Evolutionary conservation across 2,329 filamentous ascomycete genomes (phyloP), one percentile per base, ranked within the genome.

Genomic region (Monilinia laxa): DNA sequence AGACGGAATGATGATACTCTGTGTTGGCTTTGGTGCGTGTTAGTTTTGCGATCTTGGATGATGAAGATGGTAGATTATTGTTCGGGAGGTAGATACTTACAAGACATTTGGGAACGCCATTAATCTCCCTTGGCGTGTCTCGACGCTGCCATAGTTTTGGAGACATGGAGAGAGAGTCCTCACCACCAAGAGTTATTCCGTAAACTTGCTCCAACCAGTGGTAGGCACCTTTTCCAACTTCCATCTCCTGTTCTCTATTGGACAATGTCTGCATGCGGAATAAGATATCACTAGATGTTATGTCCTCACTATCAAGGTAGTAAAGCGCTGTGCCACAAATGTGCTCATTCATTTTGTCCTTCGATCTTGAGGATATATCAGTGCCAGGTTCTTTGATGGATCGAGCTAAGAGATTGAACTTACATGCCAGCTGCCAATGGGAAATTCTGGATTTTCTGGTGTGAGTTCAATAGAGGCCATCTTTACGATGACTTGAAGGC

Each of bases 401-500:
- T 47, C 11, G 4, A 5, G 47, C 14, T 55, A 16, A n/a, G 1
- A 14, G 4, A 3, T 31, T n/a, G n/a, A 4, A 47, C 25, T 56
- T 55, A 82, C 77, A 68, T 84, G 83, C 82, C 82, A 85, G 3
- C 73, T 73, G 1, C 81, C 81, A 4, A 77, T 79, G 0, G 77
- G 71, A 69, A 83, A 87, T 0, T 73, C 73, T 0, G 84, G 83
- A 42, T 84, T 82, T 12, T 84, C 82, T 0, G 85, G 85, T 0
- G 81, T 85, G 2, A 89, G 78, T 53, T 87, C 80, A 62, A 89
- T 83, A 47, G 81, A 83, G 1, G 85, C 81, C 70, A 90, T 78
- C 72, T 89, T 89, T 42, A 89, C 82, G 60, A 90, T 86, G 47
- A 90, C 75, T 71, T 90, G 87, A 4, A 90, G 72, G 2, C 83